These are phyloP conservation scores for Dentipellis fragilis DNA, from an alignment of 768 basidiomycete species.

Conservation along the genomic window DNA sequence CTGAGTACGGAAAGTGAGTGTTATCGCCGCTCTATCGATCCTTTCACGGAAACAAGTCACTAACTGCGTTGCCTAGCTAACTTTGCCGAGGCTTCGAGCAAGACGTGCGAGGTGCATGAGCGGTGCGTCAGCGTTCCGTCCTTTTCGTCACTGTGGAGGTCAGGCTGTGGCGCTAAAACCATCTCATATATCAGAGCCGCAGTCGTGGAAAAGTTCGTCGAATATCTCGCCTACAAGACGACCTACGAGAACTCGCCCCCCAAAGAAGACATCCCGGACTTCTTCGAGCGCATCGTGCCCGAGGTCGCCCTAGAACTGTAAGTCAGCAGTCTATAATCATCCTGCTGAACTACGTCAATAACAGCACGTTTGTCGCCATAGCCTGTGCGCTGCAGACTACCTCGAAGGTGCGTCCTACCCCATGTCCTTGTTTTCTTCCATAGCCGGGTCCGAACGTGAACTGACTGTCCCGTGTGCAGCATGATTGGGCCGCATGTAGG, in stretches of 20 bases:
- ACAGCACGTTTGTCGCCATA: not conserved
- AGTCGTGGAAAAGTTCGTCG: conserved; percentile 79
- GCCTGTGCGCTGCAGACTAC: conserved; percentile 52
- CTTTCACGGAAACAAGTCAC: no score
- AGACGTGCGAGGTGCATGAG: conserved; percentile 60
- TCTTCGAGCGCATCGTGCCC: conserved; percentile 73
- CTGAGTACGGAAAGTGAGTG: conserved; percentile 55
- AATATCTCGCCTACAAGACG: conserved; percentile 81
- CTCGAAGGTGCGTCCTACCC: conserved; percentile 37
- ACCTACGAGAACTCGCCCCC: conserved; percentile 61
- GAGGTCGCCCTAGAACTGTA: conserved; percentile 87
- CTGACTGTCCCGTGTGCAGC: no score
- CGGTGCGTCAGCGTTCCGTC: conserved; percentile 35
- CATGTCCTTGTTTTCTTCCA: no score
- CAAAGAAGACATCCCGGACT: conserved; percentile 80
- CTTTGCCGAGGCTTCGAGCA: conserved; percentile 66
- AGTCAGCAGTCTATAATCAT: conserved; percentile 21
- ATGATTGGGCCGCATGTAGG: no score
- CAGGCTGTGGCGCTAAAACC: not conserved
- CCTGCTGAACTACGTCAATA: no score
- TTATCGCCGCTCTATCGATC: not conserved
- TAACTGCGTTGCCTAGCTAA: conserved; percentile 34
- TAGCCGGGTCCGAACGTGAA: no score
- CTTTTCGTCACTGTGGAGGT: not conserved
- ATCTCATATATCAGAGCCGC: conserved; percentile 28